These are phyloP conservation scores for Trichoderma sp. DNA, from an alignment of 2,329 filamentous ascomycete species.

Conservation along the genomic window DNA sequence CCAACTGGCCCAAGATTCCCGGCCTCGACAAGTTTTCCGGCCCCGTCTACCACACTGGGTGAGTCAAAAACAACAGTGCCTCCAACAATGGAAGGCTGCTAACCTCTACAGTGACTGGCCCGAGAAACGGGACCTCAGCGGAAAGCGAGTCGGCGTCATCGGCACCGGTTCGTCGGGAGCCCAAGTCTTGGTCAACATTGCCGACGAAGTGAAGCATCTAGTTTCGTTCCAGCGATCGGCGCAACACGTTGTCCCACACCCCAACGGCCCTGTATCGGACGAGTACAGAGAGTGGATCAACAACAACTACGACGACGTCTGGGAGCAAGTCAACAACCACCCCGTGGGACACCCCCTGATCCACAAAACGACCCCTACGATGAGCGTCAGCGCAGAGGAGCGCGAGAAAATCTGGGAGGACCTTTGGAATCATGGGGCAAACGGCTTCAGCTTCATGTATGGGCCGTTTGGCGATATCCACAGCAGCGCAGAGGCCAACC, in stretches of 20 bases:
- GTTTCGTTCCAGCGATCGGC: background rate
- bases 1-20: background rate
- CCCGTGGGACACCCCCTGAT: background rate
- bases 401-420: background rate
- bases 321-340: background rate
- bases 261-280: background rate
- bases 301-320: constrained; percentile 6
- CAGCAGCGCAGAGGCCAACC: background rate
- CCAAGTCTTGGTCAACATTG: background rate
- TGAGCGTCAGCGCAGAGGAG: constrained; percentile 4
- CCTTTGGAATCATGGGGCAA: background rate
- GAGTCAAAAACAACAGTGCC: background rate
- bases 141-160: background rate
- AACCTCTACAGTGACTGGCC: background rate
- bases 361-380: background rate
- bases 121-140: background rate
- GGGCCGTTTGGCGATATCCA: background rate
- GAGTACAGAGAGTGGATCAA: constrained; percentile 3
- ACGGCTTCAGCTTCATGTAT: constrained; percentile 4
- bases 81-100: background rate
- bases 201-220: background rate
- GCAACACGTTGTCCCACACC: background rate
- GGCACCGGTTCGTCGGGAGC: background rate
- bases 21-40: background rate
- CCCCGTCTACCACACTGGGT: constrained; percentile 1